Conservation (phyloP, 257 asterid species). For the Cinchona pubescens region DNA sequence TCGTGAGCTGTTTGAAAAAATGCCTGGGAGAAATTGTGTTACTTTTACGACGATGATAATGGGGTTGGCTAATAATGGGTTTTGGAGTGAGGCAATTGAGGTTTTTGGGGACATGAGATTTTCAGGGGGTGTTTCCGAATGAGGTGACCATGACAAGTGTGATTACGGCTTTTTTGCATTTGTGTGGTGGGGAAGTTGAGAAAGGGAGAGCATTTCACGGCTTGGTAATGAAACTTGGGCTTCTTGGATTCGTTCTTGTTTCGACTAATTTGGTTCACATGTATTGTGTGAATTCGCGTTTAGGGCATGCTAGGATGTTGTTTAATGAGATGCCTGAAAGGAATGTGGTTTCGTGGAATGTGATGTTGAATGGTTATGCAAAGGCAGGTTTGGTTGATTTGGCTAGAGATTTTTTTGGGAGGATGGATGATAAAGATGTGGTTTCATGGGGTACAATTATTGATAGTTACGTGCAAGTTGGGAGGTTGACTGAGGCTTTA, state of each 20-base stretch:
- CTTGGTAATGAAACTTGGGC: constrained; percentile 67
- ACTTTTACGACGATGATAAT: constrained; percentile 80
- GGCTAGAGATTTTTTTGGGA: constrained; percentile 57
- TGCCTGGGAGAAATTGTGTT: constrained; percentile 57
- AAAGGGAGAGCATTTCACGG: constrained; percentile 61
- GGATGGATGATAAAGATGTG: constrained; percentile 59
- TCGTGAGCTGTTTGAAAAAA: constrained; percentile 62
- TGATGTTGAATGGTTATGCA: constrained; percentile 82
- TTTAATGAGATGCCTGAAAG: constrained; percentile 53
- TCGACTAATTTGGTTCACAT: constrained; percentile 70
- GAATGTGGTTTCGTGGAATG: constrained; percentile 82
- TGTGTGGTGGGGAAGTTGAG: constrained; percentile 24
- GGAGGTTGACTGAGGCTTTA: constrained; percentile 61
- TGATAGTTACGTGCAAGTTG: constrained; percentile 61
- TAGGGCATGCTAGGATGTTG: constrained; percentile 47
- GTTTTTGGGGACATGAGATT: constrained; percentile 64
- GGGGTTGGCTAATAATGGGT: constrained; percentile 61
- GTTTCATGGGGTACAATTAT: constrained; percentile 91
- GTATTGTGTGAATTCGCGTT: constrained; percentile 41
- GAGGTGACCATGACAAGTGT: constrained; percentile 81
- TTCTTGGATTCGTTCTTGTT: constrained; percentile 46
- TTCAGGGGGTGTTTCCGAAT: constrained; percentile 56
- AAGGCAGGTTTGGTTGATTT: constrained; percentile 56
- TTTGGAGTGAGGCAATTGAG: constrained; percentile 41
- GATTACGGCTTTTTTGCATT: constrained; percentile 53